Base-by-base conservation (phyloP, 192 early-diverging fungal genomes). In the Coemansia asiatica region DNA sequence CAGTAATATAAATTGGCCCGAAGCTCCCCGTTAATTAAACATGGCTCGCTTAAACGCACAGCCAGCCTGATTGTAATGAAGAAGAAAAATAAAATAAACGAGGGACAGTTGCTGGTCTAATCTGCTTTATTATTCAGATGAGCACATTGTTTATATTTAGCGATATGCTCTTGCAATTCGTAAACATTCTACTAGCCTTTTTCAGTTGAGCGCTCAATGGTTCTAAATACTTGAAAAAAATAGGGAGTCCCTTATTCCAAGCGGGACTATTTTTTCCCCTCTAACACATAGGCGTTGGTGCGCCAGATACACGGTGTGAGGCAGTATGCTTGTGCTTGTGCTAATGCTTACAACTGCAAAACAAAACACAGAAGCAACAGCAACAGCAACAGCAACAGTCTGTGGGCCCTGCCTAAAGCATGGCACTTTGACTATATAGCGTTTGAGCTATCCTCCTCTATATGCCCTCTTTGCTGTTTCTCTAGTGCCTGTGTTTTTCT, bases 161-260 rank as follows among this genome's bases (percentile, higher is more conserved):
- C 36, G 2, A 21, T 25, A n/a, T n/a, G 27, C 40, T 44, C 8
- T 44, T 44, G 40, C 40, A 25, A 48, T 27, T n/a, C 48, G 60
- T 48, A 61, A 61, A 48, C 38, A 61, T 49, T 61, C 44, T 61
- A 61, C 60, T 61, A 49, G 40, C 25, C 60, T 49, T 35, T 38
- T 38, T 60, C 25, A 13, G n/a, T 61, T n/a, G n/a, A 27, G 8
- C 12, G 40, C 40, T 12, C 15, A 44, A 44, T 44, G 40, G 40
- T 5, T 44, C 15, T 16, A 44, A 44, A 44, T 44, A 44, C 8
- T 44, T 13, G 15, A 3, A 16, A 16, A 44, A 44, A 44, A 2
- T 13, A 44, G 40, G 40, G 40, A 44, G 40, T 44, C 40, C 40
- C 40, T 44, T 44, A 44, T 44, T 44, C 40, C 40, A 44, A 16